A percentile compares a stretch with the other conserved stretches of the same genome.
These are phyloP conservation scores for Leucosporidium creatinivorum DNA, from an alignment of 768 basidiomycete species.

Conservation along the genomic window DNA sequence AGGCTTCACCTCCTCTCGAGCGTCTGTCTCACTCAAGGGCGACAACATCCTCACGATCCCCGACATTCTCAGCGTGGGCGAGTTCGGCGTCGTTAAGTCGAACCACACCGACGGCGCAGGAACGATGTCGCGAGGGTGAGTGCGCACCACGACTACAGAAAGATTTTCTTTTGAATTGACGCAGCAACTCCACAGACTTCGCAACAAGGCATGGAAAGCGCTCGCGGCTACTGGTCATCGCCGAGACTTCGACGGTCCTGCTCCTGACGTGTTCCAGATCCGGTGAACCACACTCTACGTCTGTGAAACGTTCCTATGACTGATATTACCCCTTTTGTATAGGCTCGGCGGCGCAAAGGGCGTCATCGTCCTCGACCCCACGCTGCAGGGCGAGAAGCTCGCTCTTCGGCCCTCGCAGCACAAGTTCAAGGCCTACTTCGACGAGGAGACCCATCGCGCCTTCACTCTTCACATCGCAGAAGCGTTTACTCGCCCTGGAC, in stretches of 20 bases:
- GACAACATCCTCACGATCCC: neutral
- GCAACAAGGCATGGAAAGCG: conserved; percentile 9
- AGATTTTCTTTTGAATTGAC: no score
- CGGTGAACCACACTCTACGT: neutral
- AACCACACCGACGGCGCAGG: conserved; percentile 18
- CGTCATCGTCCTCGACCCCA: conserved; percentile 6
- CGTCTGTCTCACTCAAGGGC: neutral
- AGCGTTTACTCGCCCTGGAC: no score
- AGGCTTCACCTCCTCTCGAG: conserved; percentile 5
- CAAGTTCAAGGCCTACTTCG: no score
- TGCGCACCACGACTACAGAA: no score
- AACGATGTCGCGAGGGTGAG: neutral
- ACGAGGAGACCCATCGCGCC: neutral
- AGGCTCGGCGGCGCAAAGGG: conserved; percentile 19
- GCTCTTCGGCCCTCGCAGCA: no score
- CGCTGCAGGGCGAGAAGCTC: neutral
- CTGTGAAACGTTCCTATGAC: no score
- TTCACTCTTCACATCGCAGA: neutral
- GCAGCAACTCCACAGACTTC: neutral
- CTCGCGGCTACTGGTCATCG: conserved; percentile 2
- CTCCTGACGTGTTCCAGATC: conserved; percentile 18
- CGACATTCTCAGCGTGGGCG: conserved; percentile 1
- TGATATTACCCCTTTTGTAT: no score
- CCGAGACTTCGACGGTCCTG: neutral
- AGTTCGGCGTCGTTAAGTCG: conserved; percentile 3